Evolutionary conservation across 768 basidiomycete genomes (phyloP).

Genomic region (Collybiopsis luxurians): DNA sequence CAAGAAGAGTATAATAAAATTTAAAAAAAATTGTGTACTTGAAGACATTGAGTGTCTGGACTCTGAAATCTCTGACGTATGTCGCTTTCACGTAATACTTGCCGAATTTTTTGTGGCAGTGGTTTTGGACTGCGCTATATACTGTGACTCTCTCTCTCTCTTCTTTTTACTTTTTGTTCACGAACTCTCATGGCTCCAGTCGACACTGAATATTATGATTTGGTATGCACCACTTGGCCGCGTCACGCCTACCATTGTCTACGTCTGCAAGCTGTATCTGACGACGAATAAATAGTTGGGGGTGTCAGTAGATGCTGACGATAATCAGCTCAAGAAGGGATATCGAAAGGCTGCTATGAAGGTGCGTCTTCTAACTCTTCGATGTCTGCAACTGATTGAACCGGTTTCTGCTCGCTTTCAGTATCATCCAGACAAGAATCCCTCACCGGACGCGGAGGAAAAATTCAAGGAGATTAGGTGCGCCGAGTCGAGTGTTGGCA

Average conservation of each 20-base stretch:
- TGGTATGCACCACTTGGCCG: slow-evolving; percentile 54
- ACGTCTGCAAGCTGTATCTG: neutral
- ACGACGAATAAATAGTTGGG: slow-evolving; percentile 48
- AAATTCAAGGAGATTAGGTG: slow-evolving; percentile 97
- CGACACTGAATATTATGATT: slow-evolving; percentile 86
- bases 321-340: slow-evolving; percentile 88
- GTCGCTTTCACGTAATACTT: slow-evolving; percentile 7
- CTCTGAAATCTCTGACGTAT: too few species aligned
- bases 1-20: too few species aligned
- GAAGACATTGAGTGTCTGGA: too few species aligned
- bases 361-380: slow-evolving; percentile 35
- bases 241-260: neutral
- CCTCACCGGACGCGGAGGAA: slow-evolving; percentile 87
- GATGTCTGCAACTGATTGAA: neutral
- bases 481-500: slow-evolving; percentile 14
- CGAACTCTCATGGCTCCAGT: slow-evolving; percentile 70
- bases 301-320: slow-evolving; percentile 69
- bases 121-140: neutral
- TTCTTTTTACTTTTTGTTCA: slow-evolving; percentile 4
- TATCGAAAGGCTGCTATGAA: slow-evolving; percentile 94
- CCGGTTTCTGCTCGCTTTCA: slow-evolving; percentile 27
- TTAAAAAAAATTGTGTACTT: too few species aligned
- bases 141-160: neutral
- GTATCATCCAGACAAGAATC: slow-evolving; percentile 97
- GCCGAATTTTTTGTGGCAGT: neutral